phyloP scores from a whole-genome alignment of 179 eudicot genomes.

The Beta lomatogona region DNA sequence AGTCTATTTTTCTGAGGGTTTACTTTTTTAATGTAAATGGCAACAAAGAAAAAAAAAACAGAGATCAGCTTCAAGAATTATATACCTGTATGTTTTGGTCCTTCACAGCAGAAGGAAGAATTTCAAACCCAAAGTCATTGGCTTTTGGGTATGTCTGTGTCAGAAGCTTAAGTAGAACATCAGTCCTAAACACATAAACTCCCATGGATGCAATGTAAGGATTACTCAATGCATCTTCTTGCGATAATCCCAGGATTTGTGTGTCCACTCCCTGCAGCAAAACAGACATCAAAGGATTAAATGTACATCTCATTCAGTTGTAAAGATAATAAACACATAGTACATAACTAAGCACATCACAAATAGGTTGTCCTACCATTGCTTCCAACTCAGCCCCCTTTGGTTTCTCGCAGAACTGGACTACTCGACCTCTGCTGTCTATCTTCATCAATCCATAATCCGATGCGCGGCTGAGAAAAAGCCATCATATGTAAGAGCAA shows the following conservation, averaged over 20 bases:
- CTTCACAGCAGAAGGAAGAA: constrained; percentile 65
- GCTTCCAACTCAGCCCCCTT: constrained; percentile 64
- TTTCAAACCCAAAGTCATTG: constrained; percentile 57
- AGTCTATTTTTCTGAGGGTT: no score
- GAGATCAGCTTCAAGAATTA: background rate
- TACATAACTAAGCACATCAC: background rate
- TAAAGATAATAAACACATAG: background rate
- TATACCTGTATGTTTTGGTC: constrained; percentile 77
- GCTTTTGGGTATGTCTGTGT: constrained; percentile 35
- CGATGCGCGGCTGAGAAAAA: constrained; percentile 71
- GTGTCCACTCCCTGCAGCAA: constrained; percentile 80
- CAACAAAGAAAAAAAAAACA: background rate
- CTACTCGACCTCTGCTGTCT: constrained; percentile 60
- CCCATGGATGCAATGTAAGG: constrained; percentile 99
- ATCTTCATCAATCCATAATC: constrained; percentile 86
- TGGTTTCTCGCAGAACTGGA: constrained; percentile 82
- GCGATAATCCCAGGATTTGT: constrained; percentile 70
- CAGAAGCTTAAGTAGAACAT: constrained; percentile 73
- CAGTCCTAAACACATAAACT: constrained; percentile 79
- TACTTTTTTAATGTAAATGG: no score
- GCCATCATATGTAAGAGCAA: background rate
- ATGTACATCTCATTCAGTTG: background rate
- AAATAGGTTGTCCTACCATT: constrained; percentile 51
- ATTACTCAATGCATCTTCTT: constrained; percentile 52
- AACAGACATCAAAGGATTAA: constrained; percentile 12